These are phyloP conservation scores for Rhizopogon salebrosus DNA, from an alignment of 768 basidiomycete species.

Conservation along the genomic window DNA sequence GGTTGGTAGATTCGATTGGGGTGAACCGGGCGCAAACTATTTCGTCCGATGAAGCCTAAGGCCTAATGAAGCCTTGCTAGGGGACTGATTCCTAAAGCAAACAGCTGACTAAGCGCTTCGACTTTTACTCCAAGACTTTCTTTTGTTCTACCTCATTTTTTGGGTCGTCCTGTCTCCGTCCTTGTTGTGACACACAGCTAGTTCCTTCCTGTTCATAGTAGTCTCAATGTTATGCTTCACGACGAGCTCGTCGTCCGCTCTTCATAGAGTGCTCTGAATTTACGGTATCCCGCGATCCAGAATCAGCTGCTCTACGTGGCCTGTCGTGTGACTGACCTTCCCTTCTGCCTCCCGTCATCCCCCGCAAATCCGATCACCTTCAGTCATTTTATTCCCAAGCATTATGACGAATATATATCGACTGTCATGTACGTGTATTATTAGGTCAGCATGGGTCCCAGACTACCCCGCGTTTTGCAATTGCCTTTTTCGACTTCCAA, in stretches of 20 bases:
- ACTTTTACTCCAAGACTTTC: neutral
- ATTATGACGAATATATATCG: too few species aligned
- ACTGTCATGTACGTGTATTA: too few species aligned
- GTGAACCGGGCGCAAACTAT: constrained; percentile 2
- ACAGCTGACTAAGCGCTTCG: neutral
- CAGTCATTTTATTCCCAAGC: too few species aligned
- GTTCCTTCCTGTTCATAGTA: neutral
- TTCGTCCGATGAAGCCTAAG: neutral
- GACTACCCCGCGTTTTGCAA: neutral
- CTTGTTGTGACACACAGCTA: neutral
- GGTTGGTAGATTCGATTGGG: neutral
- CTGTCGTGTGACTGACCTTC: neutral
- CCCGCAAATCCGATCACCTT: neutral
- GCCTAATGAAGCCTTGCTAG: neutral
- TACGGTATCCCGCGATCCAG: neutral
- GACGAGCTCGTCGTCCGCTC: neutral
- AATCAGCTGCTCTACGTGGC: neutral
- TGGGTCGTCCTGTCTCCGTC: neutral
- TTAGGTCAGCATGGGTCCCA: too few species aligned
- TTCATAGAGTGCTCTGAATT: too few species aligned
- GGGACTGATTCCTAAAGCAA: neutral
- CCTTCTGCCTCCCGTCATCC: neutral
- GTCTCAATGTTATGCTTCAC: neutral
- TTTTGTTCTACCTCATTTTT: too few species aligned
- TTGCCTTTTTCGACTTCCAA: neutral